These are phyloP conservation scores for Stevia rebaudiana DNA, from an alignment of 140 eudicot species.

Conservation along the genomic window DNA sequence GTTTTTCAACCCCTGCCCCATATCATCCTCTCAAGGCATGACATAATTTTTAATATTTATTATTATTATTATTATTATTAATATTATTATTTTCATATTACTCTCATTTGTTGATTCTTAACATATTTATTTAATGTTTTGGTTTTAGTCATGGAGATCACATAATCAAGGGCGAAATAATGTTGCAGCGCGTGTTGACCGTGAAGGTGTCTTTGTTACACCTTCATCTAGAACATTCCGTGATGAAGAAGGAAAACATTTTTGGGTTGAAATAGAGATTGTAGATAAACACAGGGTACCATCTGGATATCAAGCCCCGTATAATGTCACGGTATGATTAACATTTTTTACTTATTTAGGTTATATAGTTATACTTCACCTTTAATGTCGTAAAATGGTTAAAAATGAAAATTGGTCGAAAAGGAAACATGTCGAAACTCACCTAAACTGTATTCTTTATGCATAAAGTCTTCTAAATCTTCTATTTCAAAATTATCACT, in stretches of 20 bases:
- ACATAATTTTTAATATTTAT: conserved; percentile 1
- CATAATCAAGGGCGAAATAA: conserved; percentile 82
- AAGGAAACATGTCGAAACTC: neutral
- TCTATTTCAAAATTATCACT: neutral
- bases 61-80: no score
- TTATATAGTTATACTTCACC: neutral
- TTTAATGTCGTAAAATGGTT: neutral
- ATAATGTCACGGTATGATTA: conserved; percentile 78
- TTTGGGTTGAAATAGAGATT: conserved; percentile 93
- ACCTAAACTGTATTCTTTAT: neutral
- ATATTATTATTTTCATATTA: neutral
- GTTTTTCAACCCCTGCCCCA: conserved; percentile 91
- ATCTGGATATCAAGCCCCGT: conserved; percentile 93
- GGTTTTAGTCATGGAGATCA: conserved; percentile 81
- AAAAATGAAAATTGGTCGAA: neutral
- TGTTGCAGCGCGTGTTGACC: conserved; percentile 63
- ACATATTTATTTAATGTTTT: neutral
- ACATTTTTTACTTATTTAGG: neutral
- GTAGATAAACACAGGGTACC: conserved; percentile 81
- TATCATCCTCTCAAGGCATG: conserved; percentile 95
- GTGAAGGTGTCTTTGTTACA: conserved; percentile 77
- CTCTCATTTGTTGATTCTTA: neutral
- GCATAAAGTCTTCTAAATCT: neutral
- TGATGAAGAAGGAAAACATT: conserved; percentile 93
- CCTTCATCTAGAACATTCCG: conserved; percentile 90